Base-by-base conservation (phyloP, 2,329 filamentous ascomycete genomes). In the Neonectria neomacrospora region DNA sequence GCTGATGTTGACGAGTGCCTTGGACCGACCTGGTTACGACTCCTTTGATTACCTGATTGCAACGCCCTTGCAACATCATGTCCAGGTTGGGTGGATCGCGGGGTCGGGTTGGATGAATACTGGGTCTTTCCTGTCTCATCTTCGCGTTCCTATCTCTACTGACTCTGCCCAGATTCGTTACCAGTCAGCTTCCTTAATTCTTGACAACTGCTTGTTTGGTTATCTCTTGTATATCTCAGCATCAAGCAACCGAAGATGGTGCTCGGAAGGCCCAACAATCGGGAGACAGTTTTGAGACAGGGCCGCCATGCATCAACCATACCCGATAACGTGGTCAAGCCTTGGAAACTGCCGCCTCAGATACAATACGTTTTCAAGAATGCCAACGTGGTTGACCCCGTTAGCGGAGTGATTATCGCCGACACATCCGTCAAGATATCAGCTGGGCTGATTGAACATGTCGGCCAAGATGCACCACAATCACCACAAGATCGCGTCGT, bases 351-450 rank as follows among this genome's bases (percentile, higher is more conserved):
- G 0, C 75, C 76, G 2, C 70, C 63, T 0, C 77, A 73, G 50
- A 71, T 67, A 41, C 69, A 64, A 0, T 79, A 79, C 47, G 67
- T 80, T 11, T 78, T 85, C 39, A 67, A 72, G 16, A 82, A 84
- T 61, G 80, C 80, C 52, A 82, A 78, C 54, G 66, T 85, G 26
- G 73, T 85, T 32, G 80, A 85, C 61, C 65, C 79, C 0, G 72
- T 73, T 12, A 65, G 67, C 0, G 81, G 81, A 28, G 69, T 62
- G 4, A 65, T 81, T 16, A 54, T 74, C 1, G 23, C 64, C 5
- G 71, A 73, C 8, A 65, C 61, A 7, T 74, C 67, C 1, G 76
- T 84, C 12, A 76, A 70, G 41, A 72, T 82, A 14, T 66, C 74
- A 1, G 64, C 70, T 14, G 81, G 81, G 0, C 28, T 59, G 50